Evolutionary conservation across 208 protist species (phyloP).

Genomic region (Trypanosoma rangeli): DNA sequence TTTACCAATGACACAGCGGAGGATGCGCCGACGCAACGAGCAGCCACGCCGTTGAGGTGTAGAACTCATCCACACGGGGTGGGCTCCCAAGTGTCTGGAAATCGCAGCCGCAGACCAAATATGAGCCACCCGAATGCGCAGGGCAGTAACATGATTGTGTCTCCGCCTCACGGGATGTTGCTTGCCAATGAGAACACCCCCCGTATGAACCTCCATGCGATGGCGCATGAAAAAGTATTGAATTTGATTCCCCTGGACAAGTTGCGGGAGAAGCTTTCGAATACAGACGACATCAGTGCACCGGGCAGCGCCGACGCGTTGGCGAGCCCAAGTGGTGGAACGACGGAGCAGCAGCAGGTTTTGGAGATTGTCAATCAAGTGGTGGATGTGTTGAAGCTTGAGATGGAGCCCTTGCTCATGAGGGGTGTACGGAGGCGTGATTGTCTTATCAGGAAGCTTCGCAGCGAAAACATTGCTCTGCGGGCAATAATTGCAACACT

Average conservation of each 20-base stretch:
- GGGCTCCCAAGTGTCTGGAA: background rate
- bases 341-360: constrained; percentile 17
- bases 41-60: background rate
- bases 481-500: constrained; percentile 13
- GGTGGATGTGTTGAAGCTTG: constrained; percentile 36
- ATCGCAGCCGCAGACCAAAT: background rate
- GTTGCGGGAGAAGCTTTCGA: background rate
- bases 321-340: background rate
- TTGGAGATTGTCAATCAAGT: constrained; percentile 31
- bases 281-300: background rate
- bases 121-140: background rate
- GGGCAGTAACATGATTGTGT: background rate
- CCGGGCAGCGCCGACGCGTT: background rate
- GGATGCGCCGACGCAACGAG: background rate
- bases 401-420: constrained; percentile 42
- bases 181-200: background rate
- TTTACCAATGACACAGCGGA: background rate
- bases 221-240: constrained; percentile 19
- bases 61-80: background rate
- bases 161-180: background rate
- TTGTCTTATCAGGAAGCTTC: constrained; percentile 35
- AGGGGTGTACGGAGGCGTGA: constrained; percentile 50
- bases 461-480: constrained; percentile 47
- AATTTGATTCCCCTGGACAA: constrained; percentile 6
- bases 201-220: background rate